Conservation (phyloP, 352 stramenopile genomes). For the Aphanomyces cochlioides region DNA sequence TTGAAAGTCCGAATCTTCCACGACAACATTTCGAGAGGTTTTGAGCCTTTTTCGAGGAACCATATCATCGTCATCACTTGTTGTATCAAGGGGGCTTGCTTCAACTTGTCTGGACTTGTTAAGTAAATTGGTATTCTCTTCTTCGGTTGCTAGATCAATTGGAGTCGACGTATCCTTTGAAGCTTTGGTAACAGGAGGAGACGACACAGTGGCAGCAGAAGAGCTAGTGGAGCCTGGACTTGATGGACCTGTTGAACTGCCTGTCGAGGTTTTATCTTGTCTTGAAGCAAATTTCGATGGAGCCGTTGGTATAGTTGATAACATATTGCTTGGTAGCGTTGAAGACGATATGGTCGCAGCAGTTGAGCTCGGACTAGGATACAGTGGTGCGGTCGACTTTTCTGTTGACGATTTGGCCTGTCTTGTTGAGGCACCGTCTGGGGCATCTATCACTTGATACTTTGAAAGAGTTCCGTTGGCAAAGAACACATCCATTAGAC, state of each 20-base stretch:
- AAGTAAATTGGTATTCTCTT: conserved; percentile 42
- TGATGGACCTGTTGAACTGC: too few species aligned
- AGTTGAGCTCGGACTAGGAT: too few species aligned
- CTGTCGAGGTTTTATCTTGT: too few species aligned
- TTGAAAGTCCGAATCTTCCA: conserved; percentile 32
- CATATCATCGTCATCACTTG: conserved; percentile 20
- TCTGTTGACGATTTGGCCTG: too few species aligned
- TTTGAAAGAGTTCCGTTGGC: conserved; percentile 80
- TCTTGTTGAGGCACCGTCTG: conserved; percentile 34
- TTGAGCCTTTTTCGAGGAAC: conserved; percentile 16
- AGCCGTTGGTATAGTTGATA: too few species aligned
- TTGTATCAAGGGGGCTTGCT: conserved; percentile 2
- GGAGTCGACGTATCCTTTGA: not conserved
- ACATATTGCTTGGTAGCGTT: too few species aligned
- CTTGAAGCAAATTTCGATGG: too few species aligned
- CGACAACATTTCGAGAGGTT: conserved; percentile 31
- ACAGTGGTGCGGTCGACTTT: too few species aligned
- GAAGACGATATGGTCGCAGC: too few species aligned
- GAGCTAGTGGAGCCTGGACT: too few species aligned
- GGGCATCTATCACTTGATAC: conserved; percentile 69
- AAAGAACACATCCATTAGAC: conserved; percentile 64
- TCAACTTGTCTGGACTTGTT: conserved; percentile 11
- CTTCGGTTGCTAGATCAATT: conserved; percentile 1
- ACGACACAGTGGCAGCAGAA: conserved; percentile 36
- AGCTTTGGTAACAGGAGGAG: conserved; percentile 36